These are phyloP conservation scores for Aspergillus funiculosus DNA, from an alignment of 495 filamentous ascomycete genomes.

Conservation along the genomic window DNA sequence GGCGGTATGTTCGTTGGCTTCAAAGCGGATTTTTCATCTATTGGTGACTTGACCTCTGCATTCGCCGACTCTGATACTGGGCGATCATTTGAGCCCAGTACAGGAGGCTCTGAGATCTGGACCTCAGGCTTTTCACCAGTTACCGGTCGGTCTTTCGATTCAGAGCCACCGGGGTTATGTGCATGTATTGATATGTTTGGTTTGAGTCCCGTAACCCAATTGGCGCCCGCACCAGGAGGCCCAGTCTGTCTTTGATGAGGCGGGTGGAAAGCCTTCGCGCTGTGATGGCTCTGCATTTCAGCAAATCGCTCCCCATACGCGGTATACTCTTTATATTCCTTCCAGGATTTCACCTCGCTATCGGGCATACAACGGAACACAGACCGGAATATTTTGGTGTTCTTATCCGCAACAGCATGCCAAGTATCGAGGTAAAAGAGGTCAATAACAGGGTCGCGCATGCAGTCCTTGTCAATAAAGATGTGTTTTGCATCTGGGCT, in stretches of 20 bases:
- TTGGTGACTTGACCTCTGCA: constrained; percentile 26
- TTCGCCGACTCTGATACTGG: constrained; percentile 25
- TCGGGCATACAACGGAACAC: constrained; percentile 98
- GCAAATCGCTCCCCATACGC: constrained; percentile 75
- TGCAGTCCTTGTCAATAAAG: constrained; percentile 61
- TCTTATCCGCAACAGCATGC: constrained; percentile 85
- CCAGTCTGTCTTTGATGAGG: constrained; percentile 36
- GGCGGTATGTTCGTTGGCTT: constrained; percentile 26
- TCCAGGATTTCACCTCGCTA: constrained; percentile 88
- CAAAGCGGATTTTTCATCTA: constrained; percentile 42
- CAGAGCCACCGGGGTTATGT: constrained; percentile 21
- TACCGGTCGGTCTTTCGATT: constrained; percentile 21
- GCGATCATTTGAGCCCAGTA: constrained; percentile 15
- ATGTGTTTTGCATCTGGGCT: constrained; percentile 62
- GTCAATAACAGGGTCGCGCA: constrained; percentile 77
- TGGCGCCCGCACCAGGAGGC: constrained; percentile 37
- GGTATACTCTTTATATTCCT: constrained; percentile 83
- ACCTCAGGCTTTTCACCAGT: constrained; percentile 27
- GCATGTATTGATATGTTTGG: constrained; percentile 19
- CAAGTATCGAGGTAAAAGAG: constrained; percentile 82
- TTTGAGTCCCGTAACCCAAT: constrained; percentile 16
- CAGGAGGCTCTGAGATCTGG: constrained; percentile 2
- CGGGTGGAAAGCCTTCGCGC: constrained; percentile 31
- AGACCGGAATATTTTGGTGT: constrained; percentile 84
- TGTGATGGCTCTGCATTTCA: constrained; percentile 55